Base-by-base conservation (phyloP, 129 eudicot species). In the Flaveria sonorensis region DNA sequence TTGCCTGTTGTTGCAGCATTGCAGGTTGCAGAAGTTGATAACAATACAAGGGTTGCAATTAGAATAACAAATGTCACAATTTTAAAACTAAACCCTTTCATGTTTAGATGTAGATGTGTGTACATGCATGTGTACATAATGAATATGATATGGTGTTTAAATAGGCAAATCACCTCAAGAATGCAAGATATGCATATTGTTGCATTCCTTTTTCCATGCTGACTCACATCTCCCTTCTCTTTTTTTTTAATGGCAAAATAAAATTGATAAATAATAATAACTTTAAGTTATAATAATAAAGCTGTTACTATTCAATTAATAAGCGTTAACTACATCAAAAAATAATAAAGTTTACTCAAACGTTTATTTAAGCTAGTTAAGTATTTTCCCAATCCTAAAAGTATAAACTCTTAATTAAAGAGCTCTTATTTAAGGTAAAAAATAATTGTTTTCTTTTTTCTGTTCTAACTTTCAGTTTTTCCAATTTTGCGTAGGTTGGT, bases 1-100 rank as follows among this genome's bases (percentile, higher is more conserved):
- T 71, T 76, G 46, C 85, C 87, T 79, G 80, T 80, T 82, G 85
- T 84, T 63, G 69, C 69, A 63, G 98, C 97, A 83, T 82, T 82
- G 81, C 91, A 77, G 70, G 73, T 81, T 70, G 84, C 89, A 21
- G 81, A 70, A 56, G 79, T 74, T 6, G 91, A 74, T 10, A 81
- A 83, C 82, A 87, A 89, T 43, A 94, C 40, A 43, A 91, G 68
- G 50, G 70, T 20, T n/a, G 81, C 79, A 68, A 83, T 59, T 13
- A 91, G 43, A 48, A 89, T 72, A 61, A 73, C 20, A 68, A 86
- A 78, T 87, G 92, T 77, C 61, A 79, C 59, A 66, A 76, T 80
- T 76, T 80, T 91, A 50, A 85, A 72, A 57, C 79, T 72, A 74
- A 86, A 78, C 40, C 71, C 73, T 45, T 70, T 51, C 98, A 90